These are phyloP conservation scores for Recurvomyces mirabilis DNA, from an alignment of 495 filamentous ascomycete species.

Conservation along the genomic window DNA sequence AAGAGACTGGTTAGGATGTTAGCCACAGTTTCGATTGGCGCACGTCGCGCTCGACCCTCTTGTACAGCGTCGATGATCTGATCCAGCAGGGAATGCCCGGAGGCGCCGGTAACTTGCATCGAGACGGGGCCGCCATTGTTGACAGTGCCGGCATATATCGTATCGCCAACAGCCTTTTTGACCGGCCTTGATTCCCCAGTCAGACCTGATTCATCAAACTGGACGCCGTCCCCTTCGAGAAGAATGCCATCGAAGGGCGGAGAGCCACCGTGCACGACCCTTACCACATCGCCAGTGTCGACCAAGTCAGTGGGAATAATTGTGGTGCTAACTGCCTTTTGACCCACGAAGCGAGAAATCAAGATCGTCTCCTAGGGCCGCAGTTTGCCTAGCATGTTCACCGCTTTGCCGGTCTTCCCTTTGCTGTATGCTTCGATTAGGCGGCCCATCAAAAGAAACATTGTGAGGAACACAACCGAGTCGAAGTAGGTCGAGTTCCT, in stretches of 20 bases:
- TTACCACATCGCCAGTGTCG: constrained; percentile 72
- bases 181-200: constrained; percentile 80
- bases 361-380: constrained; percentile 70
- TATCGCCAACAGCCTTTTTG: constrained; percentile 56
- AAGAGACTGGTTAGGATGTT: constrained; percentile 81
- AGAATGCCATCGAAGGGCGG: constrained; percentile 77
- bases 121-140: constrained; percentile 65
- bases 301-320: constrained; percentile 59
- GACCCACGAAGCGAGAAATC: constrained; percentile 32
- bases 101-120: constrained; percentile 55
- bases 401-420: constrained; percentile 79
- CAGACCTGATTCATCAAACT: constrained; percentile 81
- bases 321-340: constrained; percentile 20
- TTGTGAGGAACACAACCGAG: constrained; percentile 83
- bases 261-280: constrained; percentile 65
- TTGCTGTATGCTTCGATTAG: constrained; percentile 88
- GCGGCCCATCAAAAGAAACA: constrained; percentile 76
- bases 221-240: constrained; percentile 48
- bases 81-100: constrained; percentile 81
- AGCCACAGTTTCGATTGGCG: constrained; percentile 76
- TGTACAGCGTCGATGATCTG: constrained; percentile 82
- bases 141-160: constrained; percentile 75
- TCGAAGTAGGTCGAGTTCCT: constrained; percentile 57
- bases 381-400: constrained; percentile 65
- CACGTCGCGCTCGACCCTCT: constrained; percentile 78